Evolutionary conservation across 2,329 filamentous ascomycete genomes (phyloP), one percentile per base, ranked within the genome.

Genomic region (Aspergillus neotritici): DNA sequence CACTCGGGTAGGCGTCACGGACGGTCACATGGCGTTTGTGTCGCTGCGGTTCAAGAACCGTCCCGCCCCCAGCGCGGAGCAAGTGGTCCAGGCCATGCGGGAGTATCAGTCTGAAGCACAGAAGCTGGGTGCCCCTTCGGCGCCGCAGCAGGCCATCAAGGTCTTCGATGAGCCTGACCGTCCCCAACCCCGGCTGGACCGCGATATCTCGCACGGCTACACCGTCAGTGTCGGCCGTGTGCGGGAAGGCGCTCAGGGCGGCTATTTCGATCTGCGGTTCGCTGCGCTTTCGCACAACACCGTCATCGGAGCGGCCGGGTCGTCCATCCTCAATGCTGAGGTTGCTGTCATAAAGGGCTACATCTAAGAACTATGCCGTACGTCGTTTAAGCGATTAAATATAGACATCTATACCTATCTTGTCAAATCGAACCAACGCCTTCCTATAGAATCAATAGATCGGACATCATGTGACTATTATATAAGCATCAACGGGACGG

Each of bases 21-120:
- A 97, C 63, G 93, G 93, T 34, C 93, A 97, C 71, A 94, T 85
- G 43, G 90, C 87, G n/a, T 96, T 90, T 62, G 88, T 97, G 8
- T 93, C 87, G 6, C 74, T 97, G 50, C 77, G 80, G 43, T 97
- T 97, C 68, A 79, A 80, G 63, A 81, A 81, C 56, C 79, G 84
- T 31, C 86, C 87, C 2, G 72, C 82, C 4, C 91, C 91, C 3
- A 80, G 74, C 17, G 84, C 82, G 0, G 84, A 88, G 55, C 75
- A 87, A 50, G 87, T 94, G 55, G 86, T 84, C 67, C 75, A 80
- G 56, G 90, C 88, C 1, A 74, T 97, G 74, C 77, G 86, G 46
- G 78, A 81, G 17, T 97, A 96, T 63, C 79, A 83, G 25, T 83
- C 82, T 35, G 90, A 97, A 56, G 90, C 84, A 3, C 83, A 93